Percentiles rank a stretch among this genome's conserved stretches.
phyloP scores from a whole-genome alignment of 768 basidiomycete genomes.

The Suillus americanus region DNA sequence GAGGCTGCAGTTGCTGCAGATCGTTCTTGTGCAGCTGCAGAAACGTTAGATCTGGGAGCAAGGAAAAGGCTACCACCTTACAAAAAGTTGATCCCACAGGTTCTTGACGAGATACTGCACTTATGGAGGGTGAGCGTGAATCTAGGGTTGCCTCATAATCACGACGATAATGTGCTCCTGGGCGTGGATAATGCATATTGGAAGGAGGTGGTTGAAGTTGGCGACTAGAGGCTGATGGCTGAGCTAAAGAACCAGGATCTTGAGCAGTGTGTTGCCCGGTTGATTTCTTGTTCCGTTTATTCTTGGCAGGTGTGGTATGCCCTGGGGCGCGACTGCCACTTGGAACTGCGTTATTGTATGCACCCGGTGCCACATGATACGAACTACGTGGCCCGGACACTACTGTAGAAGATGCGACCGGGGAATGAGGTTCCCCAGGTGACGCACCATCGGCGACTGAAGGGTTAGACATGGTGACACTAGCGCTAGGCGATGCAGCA shows the following conservation, averaged over 20 bases:
- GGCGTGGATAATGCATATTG: background rate
- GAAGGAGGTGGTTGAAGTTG: constrained; percentile 12
- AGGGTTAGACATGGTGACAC: constrained; percentile 8
- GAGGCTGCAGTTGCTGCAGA: constrained; percentile 12
- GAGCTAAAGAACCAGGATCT: constrained; percentile 1
- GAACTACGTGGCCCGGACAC: background rate
- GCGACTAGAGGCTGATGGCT: background rate
- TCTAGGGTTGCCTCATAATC: constrained; percentile 17
- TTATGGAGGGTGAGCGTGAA: constrained; percentile 1
- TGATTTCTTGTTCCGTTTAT: constrained; percentile 16
- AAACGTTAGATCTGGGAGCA: background rate
- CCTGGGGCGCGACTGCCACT: background rate
- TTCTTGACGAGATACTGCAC: constrained; percentile 7
- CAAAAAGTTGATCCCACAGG: constrained; percentile 34
- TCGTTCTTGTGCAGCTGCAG: constrained; percentile 10
- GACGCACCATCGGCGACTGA: constrained; percentile 4
- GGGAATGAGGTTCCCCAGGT: background rate
- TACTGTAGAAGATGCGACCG: constrained; percentile 5
- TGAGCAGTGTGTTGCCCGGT: constrained; percentile 9
- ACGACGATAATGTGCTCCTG: constrained; percentile 13
- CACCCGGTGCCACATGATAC: background rate
- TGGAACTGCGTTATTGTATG: constrained; percentile 4
- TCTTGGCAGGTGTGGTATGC: background rate
- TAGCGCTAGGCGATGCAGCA: constrained; percentile 6
- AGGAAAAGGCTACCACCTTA: constrained; percentile 15